Conservation (phyloP, 2,329 filamentous ascomycete genomes). For the Fusarium ambrosium region DNA sequence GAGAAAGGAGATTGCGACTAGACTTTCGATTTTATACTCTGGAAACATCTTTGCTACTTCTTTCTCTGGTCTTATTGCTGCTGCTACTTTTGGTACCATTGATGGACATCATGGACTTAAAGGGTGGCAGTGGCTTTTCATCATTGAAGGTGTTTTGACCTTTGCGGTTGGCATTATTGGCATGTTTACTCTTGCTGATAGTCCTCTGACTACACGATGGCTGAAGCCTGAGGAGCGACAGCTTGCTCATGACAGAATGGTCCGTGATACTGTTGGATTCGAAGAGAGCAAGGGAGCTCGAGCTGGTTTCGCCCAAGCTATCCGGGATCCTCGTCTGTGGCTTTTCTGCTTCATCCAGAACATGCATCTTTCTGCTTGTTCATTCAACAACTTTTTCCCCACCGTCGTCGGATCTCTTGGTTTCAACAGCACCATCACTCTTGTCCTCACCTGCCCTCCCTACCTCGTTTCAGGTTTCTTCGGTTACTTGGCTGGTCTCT, state of each 20-base stretch:
- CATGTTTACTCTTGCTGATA: conserved; percentile 53
- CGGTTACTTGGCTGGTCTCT: conserved; percentile 58
- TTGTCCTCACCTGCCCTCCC: conserved; percentile 63
- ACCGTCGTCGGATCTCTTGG: conserved; percentile 58
- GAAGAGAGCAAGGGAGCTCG: conserved; percentile 56
- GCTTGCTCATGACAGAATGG: conserved; percentile 58
- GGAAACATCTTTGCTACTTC: conserved; percentile 53
- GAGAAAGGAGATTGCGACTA: conserved; percentile 58
- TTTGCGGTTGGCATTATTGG: conserved; percentile 49
- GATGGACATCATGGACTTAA: conserved; percentile 45
- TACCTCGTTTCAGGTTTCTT: conserved; percentile 59
- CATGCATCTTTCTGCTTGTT: conserved; percentile 46
- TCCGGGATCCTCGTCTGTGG: conserved; percentile 48
- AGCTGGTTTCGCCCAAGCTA: conserved; percentile 39
- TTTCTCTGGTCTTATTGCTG: conserved; percentile 60
- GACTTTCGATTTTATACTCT: conserved; percentile 60
- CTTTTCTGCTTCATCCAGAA: conserved; percentile 48
- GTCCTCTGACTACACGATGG: conserved; percentile 55
- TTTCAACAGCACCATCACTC: conserved; percentile 61
- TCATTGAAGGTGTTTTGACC: conserved; percentile 49
- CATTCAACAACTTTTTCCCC: conserved; percentile 54
- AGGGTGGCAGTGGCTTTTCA: conserved; percentile 53
- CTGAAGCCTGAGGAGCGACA: conserved; percentile 54
- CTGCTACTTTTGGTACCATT: conserved; percentile 55
- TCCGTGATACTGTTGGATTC: conserved; percentile 46